Evolutionary conservation across 257 asterid species (phyloP), one percentile per base, ranked within the genome.

Genomic region (Penstemon newberryi): DNA sequence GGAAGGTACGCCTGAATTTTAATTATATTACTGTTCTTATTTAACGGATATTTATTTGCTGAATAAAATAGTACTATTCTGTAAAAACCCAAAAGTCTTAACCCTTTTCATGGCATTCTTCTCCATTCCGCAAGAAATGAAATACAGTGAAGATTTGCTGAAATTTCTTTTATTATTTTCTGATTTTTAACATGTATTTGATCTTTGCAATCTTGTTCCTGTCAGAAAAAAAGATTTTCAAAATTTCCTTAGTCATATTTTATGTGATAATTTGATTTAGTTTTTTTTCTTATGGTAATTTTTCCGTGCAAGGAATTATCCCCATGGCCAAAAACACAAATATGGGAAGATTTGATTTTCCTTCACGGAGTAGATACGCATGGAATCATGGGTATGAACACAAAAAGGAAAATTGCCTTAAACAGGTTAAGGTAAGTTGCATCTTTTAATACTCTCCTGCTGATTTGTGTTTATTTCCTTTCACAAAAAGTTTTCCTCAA

Each of bases 1-100:
- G 77, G 70, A 12, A 80, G 81, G 84, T 76, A 73, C 84, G 51
- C 73, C 61, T 66, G 55, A 15, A 25, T 2, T 25, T 25, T 25
- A 25, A 25, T 25, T 25, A 25, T 25, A 1, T 40, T 38, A 43
- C 76, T 75, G 49, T 65, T 58, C 65, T 44, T 11, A 65, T 54
- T 53, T 71, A 76, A 76, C 77, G 70, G 80, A 70, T 63, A n/a
- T 33, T 50, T 37, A n/a, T 39, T 3, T 10, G n/a, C 58, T 57
- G 3, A 72, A 11, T 56, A 53, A 63, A 65, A 57, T 50, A 65
- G 38, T 39, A 36, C 8, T 25, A 25, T 25, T 25, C 33, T 25
- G 4, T 19, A 19, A 61, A 39, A 38, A 49, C 41, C 33, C 33
- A 25, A 25, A 25, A 25, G 2, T 25, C 33, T 25, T 3, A 5